Evolutionary conservation across 805 yeast species (phyloP), one percentile per base, ranked within the genome.

Genomic region (Phaffomyces thermotolerans): DNA sequence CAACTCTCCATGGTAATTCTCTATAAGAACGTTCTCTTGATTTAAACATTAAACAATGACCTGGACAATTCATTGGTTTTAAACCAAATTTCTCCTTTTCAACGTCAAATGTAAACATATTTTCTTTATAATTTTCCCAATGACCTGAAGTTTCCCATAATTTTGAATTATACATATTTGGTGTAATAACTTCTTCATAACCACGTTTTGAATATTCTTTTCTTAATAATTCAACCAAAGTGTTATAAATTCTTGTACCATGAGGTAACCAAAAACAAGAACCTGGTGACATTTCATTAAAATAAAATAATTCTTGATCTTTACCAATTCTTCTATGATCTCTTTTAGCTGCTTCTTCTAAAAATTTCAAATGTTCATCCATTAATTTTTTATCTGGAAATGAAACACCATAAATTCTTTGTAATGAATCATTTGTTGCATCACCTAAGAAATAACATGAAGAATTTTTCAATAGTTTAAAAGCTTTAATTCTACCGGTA

Each of bases 61-160:
- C 90, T 32, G 90, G 90, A 70, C 90, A 82, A 68, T 82, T 82
- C 90, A 82, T 89, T 60, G 97, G 99, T 70, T 91, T 91, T 59
- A 93, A 78, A 58, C 96, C 99, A 60, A 73, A 93, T 33, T 78
- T 77, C 67, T 93, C 99, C 76, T 93, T 93, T 70, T 93, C 99
- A 52, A 91, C 95, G 44, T 90, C 96, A 58, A 93, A 87, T 10
- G 95, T 73, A 63, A 93, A 93, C 99, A 93, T 93, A 67, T 93
- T 88, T 65, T 93, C 99, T 65, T 88, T 84, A 69, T 93, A 93
- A 71, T 93, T 93, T 37, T 76, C 95, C 99, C 98, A 93, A 68
- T 93, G 99, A 53, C 99, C 99, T 12, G 98, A 90, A 44, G 93
- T 85, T 72, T 91, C 95, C 99, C 99, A 93, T 59, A 93, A 76